Evolutionary conservation across 2,329 filamentous ascomycete species (phyloP), one percentile per base, ranked within the genome.

Genomic region (Aspergillus eucalypticola): DNA sequence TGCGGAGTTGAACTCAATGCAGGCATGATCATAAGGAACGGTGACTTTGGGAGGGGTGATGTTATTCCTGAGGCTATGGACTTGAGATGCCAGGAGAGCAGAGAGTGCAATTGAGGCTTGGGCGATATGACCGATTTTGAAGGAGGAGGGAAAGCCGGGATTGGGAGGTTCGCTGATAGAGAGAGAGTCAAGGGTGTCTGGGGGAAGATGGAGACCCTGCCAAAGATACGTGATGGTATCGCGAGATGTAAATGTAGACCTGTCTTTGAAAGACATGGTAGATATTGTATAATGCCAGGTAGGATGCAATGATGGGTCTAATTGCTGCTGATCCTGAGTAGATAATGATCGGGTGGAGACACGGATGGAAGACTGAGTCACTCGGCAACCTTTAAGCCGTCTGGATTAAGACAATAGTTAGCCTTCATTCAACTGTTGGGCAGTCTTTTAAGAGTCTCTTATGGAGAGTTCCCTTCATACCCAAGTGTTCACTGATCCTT

Each of bases 1-100:
- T 61, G 86, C 83, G 0, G 83, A 85, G 21, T 79, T 79, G 71
- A 84, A 87, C 61, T 86, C 84, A 3, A 80, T 67, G 6, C 74
- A 70, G 0, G 84, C 83, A 62, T 84, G 81, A 21, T 77, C 71
- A 0, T 77, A 71, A 1, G 78, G 73, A 0, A 86, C 79, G 1
- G 66, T 75, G 1, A 84, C 78, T 0, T 25, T 62, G 0, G 81
- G 77, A 0, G 80, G 59, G 0, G 60, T 0, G 0, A 35, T 64
- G 5, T 56, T 6, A 8, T 74, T 72, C 2, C 77, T 74, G 1
- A 69, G 39, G 1, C 79, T 72, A 60, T 80, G 73, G 11, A 84
- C 67, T 8, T 82, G 73, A 0, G 83, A 78, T 1, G 84, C 84
- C 0, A 78, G 68, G 0, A 87, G 72, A 0, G 81, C 81, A 0